Conservation (phyloP, 371 early-diverging fungal species). For the Funneliformis caledonium region DNA sequence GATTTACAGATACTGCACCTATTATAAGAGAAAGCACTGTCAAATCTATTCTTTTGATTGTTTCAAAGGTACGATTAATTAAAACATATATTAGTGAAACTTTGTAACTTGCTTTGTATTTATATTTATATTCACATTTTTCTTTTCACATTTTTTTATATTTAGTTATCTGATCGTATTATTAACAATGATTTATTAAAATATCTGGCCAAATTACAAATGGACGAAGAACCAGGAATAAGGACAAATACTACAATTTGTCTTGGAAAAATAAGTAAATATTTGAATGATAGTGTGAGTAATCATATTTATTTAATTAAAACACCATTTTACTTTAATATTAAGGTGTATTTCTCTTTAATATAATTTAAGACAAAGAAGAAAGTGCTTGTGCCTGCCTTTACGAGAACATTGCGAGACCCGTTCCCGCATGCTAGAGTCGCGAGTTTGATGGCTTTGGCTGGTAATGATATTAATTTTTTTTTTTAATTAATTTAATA, state of each 20-base stretch:
- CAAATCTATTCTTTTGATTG: slow-evolving; percentile 77
- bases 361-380: slow-evolving; percentile 58
- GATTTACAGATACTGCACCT: slow-evolving; percentile 88
- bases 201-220: slow-evolving; percentile 84
- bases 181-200: slow-evolving; percentile 87
- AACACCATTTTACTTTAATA: background rate
- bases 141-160: too few relatives aligned
- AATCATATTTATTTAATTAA: background rate
- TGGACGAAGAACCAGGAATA: slow-evolving; percentile 94
- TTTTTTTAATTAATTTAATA: background rate
- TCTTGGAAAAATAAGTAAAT: slow-evolving; percentile 83
- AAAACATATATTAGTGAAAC: background rate
- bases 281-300: slow-evolving; percentile 73
- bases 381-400: slow-evolving; percentile 81
- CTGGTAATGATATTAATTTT: slow-evolving; percentile 51
- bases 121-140: background rate
- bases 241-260: slow-evolving; percentile 94
- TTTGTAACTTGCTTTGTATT: background rate
- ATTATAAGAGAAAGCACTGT: slow-evolving; percentile 92
- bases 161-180: slow-evolving; percentile 68
- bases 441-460: slow-evolving; percentile 87
- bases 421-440: slow-evolving; percentile 90
- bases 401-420: slow-evolving; percentile 84
- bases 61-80: slow-evolving; percentile 61
- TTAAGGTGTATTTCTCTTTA: background rate